These are phyloP conservation scores for Vigna nakashimae DNA, from an alignment of 306 rosid species.

Conservation along the genomic window DNA sequence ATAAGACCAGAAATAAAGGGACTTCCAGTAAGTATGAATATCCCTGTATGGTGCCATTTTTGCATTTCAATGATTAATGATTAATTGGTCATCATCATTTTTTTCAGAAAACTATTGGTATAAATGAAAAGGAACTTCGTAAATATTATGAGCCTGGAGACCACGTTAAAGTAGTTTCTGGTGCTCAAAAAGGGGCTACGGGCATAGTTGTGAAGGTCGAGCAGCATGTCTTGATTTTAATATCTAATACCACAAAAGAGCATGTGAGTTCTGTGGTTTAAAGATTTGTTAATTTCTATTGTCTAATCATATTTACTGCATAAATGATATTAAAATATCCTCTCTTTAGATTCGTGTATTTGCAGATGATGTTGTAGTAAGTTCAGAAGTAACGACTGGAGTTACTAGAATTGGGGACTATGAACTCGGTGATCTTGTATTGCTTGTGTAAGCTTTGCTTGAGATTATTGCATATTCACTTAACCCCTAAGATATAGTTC, in stretches of 20 bases:
- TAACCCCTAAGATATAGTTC: constrained; percentile 17
- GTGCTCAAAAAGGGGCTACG: too few relatives aligned
- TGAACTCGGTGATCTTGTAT: constrained; percentile 97
- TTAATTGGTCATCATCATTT: constrained; percentile 27
- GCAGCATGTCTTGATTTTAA: constrained; percentile 89
- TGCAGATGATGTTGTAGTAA: constrained; percentile 99
- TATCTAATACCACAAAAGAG: constrained; percentile 97
- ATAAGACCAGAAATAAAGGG: constrained; percentile 90
- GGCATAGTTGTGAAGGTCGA: constrained; percentile 99
- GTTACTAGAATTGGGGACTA: constrained; percentile 91
- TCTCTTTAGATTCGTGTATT: constrained; percentile 84
- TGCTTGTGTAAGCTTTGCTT: constrained; percentile 75
- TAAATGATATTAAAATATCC: constrained; percentile 37
- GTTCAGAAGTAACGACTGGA: constrained; percentile 96
- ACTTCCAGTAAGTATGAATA: constrained; percentile 74
- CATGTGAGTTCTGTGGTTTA: constrained; percentile 67
- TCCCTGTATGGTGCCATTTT: constrained; percentile 8
- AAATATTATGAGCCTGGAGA: constrained; percentile 97
- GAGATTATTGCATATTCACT: not conserved
- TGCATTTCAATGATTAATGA: constrained; percentile 5
- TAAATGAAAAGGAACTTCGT: constrained; percentile 87
- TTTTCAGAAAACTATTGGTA: constrained; percentile 86
- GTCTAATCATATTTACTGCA: constrained; percentile 8
- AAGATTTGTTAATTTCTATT: constrained; percentile 24
- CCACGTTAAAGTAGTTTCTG: constrained; percentile 96